These are phyloP conservation scores for Isatis lusitanica DNA, from an alignment of 441 rosid species.

Conservation along the genomic window DNA sequence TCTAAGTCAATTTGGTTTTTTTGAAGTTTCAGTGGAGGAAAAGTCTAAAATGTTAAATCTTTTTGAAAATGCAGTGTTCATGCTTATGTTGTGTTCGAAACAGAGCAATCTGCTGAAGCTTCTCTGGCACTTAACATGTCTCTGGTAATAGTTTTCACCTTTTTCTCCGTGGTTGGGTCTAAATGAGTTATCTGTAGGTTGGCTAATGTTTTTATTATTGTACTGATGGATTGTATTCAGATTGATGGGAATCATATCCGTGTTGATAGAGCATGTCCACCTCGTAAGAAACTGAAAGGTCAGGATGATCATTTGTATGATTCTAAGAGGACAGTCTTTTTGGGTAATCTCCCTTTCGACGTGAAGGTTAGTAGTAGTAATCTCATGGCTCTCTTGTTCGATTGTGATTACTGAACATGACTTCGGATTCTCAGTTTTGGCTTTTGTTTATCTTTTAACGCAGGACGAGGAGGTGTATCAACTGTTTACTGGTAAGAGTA, in stretches of 20 bases:
- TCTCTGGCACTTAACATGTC: conserved; percentile 87
- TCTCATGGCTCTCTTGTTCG: conserved; percentile 2
- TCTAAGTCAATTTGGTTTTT: neutral
- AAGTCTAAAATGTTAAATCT: neutral
- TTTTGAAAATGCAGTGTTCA: conserved; percentile 64
- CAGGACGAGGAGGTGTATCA: conserved; percentile 96
- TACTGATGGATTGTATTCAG: conserved; percentile 36
- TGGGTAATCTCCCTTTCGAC: conserved; percentile 95
- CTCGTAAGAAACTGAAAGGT: conserved; percentile 82
- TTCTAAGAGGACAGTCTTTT: conserved; percentile 76
- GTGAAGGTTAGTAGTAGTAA: conserved; percentile 62
- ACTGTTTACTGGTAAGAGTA: conserved; percentile 61
- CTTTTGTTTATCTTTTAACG: conserved; percentile 19
- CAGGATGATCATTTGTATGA: conserved; percentile 63
- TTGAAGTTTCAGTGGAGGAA: neutral
- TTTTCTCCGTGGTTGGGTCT: conserved; percentile 2
- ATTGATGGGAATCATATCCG: conserved; percentile 90
- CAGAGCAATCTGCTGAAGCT: conserved; percentile 81
- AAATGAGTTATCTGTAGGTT: neutral
- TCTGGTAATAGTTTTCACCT: conserved; percentile 50
- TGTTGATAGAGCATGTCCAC: conserved; percentile 97
- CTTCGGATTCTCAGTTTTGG: neutral
- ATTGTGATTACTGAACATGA: neutral
- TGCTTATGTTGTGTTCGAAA: conserved; percentile 84
- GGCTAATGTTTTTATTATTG: neutral